Conservation (phyloP, 2,329 filamentous ascomycete species). For the Bertia moriformis region DNA sequence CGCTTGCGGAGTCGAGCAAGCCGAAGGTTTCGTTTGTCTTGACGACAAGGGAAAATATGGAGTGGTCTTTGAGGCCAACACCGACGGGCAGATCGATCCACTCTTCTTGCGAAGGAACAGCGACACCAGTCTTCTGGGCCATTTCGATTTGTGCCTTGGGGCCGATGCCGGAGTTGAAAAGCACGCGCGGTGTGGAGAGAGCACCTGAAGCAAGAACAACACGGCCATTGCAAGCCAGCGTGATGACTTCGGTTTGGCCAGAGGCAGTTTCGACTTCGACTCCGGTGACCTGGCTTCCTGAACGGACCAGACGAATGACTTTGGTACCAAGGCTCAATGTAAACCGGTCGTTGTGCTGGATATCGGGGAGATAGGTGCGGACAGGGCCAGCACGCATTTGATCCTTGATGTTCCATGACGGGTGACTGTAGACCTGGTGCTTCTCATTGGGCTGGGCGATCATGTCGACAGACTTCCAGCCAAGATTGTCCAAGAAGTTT, state of each 20-base stretch:
- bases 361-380: conserved; percentile 55
- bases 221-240: conserved; percentile 42
- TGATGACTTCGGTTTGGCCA: conserved; percentile 42
- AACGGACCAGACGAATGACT: conserved; percentile 52
- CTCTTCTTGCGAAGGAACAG: conserved; percentile 30
- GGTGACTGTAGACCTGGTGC: conserved; percentile 48
- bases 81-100: conserved; percentile 47
- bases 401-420: conserved; percentile 51
- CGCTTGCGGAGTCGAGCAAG: conserved; percentile 5
- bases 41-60: conserved; percentile 18
- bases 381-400: conserved; percentile 57
- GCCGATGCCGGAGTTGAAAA: conserved; percentile 57
- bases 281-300: conserved; percentile 45
- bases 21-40: conserved; percentile 1
- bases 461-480: conserved; percentile 48
- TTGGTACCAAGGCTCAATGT: conserved; percentile 50
- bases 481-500: conserved; percentile 38
- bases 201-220: conserved; percentile 56
- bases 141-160: conserved; percentile 43
- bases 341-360: conserved; percentile 46
- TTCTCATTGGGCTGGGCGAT: conserved; percentile 46
- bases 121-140: conserved; percentile 29
- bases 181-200: conserved; percentile 55
- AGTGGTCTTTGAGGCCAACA: conserved; percentile 41
- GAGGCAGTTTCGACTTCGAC: conserved; percentile 47